Evolutionary conservation across 495 filamentous ascomycete species (phyloP), one percentile per base, ranked within the genome.

Genomic region (Penicillium tannophilum): DNA sequence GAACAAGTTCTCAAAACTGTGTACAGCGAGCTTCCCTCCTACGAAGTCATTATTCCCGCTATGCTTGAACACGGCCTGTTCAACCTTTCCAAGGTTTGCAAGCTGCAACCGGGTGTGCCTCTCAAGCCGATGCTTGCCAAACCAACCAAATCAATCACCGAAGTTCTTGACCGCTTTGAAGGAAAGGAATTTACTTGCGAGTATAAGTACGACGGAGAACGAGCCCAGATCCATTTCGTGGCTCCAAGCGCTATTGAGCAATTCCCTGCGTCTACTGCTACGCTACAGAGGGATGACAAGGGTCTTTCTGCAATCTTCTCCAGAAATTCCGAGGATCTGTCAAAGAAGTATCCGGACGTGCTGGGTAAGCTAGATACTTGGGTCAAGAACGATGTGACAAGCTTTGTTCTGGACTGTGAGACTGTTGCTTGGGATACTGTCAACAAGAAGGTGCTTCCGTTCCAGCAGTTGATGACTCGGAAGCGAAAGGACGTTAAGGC

Each of bases 61-160:
- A 90, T 97, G 80, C 76, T 96, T 19, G 76, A 96, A 54, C 82
- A 93, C 64, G 95, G 95, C 26, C 90, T 98, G 52, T 85, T 86
- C 77, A 84, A 90, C 36, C 72, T 98, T 11, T 82, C 83, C 35
- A 85, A 96, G 8, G 83, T 88, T 43, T 98, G 94, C 86, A 96
- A 94, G 70, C 83, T 98, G 26, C 89, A 92, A 55, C 92, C 95
- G 3, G 94, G 94, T 58, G 88, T 98, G 23, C 94, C 94, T 19
- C 83, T 98, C 36, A 98, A 98, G 73, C 94, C 94, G 63, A 98
- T 98, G 94, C 84, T 98, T 76, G 94, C 94, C 6, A 98, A 97
- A 64, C 95, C 94, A 1, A 98, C 95, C 0, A 98, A 98, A 72
- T 91, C 94, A n/a, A 98, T 98, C 63, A 95, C 92, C 0, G 94